Conservation (phyloP, 2,329 filamentous ascomycete genomes). For the Diaporthe vexans region DNA sequence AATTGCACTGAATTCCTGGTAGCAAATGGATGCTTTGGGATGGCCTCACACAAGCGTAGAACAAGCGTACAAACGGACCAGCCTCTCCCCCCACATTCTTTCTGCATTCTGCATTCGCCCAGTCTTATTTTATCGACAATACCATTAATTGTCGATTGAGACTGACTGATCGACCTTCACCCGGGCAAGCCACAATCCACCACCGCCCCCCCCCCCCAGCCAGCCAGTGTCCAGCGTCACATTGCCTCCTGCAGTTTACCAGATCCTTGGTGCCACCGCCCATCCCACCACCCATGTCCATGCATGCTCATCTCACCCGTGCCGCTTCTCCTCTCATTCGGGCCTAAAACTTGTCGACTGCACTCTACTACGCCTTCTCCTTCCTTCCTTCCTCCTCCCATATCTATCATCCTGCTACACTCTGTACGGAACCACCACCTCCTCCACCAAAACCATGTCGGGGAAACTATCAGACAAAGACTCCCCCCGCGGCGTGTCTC, state of each 20-base stretch:
- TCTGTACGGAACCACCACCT: neutral
- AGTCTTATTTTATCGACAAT: neutral
- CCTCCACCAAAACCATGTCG: conserved; percentile 1
- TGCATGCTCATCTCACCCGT: conserved; percentile 21
- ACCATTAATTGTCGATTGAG: neutral
- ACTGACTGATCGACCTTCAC: neutral
- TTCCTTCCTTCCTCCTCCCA: neutral
- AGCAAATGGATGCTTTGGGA: neutral
- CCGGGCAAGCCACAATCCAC: too few species aligned
- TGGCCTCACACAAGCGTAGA: neutral
- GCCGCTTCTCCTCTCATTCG: conserved; percentile 15
- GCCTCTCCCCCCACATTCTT: neutral
- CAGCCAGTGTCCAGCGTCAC: conserved; percentile 5
- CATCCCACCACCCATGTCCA: conserved; percentile 21
- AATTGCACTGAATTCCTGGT: neutral
- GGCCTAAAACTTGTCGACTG: conserved; percentile 20
- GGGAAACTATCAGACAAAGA: conserved; percentile 29
- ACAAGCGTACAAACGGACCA: neutral
- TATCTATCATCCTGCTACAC: neutral
- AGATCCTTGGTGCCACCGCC: conserved; percentile 33
- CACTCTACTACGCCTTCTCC: neutral
- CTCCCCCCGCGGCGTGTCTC: conserved; percentile 26
- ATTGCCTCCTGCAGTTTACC: conserved; percentile 32
- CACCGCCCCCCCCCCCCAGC: too few species aligned
- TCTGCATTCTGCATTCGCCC: neutral